Conservation (phyloP, 2,329 filamentous ascomycete species). For the Lojkania enalia region DNA sequence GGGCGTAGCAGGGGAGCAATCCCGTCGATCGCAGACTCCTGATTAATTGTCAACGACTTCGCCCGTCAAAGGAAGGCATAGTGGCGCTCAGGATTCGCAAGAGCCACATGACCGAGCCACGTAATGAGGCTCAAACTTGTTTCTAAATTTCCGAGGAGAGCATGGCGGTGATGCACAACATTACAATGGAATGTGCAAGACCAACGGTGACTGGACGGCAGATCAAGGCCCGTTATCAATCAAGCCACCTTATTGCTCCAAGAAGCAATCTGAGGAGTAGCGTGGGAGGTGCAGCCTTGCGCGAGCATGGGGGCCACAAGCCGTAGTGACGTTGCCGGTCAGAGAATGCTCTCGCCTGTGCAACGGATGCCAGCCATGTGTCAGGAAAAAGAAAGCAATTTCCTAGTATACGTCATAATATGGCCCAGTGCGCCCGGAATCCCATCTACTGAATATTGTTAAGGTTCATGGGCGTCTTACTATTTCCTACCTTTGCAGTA, state of each 20-base stretch:
- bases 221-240: background rate
- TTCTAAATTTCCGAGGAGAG: background rate
- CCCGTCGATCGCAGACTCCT: background rate
- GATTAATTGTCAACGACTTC: too few relatives aligned
- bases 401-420: too few relatives aligned
- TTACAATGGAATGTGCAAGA: background rate
- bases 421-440: too few relatives aligned
- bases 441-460: too few relatives aligned
- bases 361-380: too few relatives aligned
- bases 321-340: constrained; percentile 18
- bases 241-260: constrained; percentile 9
- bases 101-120: constrained; percentile 2
- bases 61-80: too few relatives aligned
- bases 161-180: constrained; percentile 11
- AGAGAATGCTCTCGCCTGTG: too few relatives aligned
- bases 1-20: too few relatives aligned
- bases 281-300: constrained; percentile 3
- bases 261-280: constrained; percentile 16
- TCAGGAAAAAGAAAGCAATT: too few relatives aligned
- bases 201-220: background rate
- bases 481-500: too few relatives aligned
- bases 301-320: constrained; percentile 4
- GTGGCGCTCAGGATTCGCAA: too few relatives aligned
- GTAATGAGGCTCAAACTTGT: constrained; percentile 11
- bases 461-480: too few relatives aligned